Evolutionary conservation across 2,329 filamentous ascomycete genomes (phyloP), one percentile per base, ranked within the genome.

Genomic region (Alternaria solani): DNA sequence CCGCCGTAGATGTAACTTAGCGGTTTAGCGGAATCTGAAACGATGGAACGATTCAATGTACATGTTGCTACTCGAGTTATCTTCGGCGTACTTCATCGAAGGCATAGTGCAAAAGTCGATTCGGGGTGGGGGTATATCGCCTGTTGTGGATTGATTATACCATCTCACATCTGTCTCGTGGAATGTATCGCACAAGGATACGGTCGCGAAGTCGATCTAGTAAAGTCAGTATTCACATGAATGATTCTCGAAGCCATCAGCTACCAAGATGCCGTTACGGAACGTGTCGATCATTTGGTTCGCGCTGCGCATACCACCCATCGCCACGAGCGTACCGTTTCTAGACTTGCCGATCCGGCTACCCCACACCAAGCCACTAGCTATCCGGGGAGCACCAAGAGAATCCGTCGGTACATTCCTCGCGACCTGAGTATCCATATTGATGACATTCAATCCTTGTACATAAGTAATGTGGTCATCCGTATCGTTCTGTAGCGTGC

Each of bases 51-150:
- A 14, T 32, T 32, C 4, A 12, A 12, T n/a, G 12, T 36, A 36
- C 34, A 86, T 81, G 54, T 84, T 84, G 52, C 83, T 79, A 55
- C 78, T 81, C 2, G 81, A 82, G 46, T 79, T 78, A 56, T 85
- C 83, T 3, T 76, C 73, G 1, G 82, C 78, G 28, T 80, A 77
- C 14, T 73, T 78, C 1, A 78, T 55, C 0, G 80, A 74, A 4
- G 81, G 34, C 4, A 36, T 16, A n/a, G 16, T 62, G 63, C 83
- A 85, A 58, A 80, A 82, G 55, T 84, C 81, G 14, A 81, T 76
- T 16, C 82, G 78, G 14, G 77, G 67, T 25, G 62, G 51, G 1
- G 83, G 82, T 18, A 81, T 74, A 8, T 79, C 68, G 16, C 82
- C 81, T 7, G 74, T 75, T 14, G 81, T 80, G 16, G 68, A 71